Evolutionary conservation across 2,329 filamentous ascomycete species (phyloP).

Genomic region (Microcyclospora pomicola): DNA sequence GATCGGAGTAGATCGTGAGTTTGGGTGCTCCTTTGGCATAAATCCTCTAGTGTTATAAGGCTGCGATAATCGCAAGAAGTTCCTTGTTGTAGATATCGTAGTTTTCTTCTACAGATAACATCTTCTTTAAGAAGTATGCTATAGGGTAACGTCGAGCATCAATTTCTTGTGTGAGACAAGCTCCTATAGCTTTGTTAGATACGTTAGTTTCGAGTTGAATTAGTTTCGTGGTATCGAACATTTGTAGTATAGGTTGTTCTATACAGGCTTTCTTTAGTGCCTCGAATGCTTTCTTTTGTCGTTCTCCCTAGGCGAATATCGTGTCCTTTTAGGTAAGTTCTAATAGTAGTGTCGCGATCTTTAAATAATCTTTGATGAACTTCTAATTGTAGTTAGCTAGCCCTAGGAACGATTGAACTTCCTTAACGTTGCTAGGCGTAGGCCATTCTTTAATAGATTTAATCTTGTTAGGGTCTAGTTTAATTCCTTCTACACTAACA

Average conservation of each 20-base stretch:
- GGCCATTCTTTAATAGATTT: background rate
- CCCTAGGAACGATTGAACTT: background rate
- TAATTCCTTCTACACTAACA: conserved; percentile 10
- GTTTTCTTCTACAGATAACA: no score
- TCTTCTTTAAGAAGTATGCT: conserved; percentile 13
- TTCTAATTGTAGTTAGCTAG: conserved; percentile 7
- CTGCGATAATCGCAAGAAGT: no score
- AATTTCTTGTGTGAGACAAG: background rate
- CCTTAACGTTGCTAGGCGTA: background rate
- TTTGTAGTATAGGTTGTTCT: no score
- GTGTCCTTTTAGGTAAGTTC: conserved; percentile 4
- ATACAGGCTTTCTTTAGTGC: no score
- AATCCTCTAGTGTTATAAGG: no score
- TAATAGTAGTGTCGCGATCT: conserved; percentile 3
- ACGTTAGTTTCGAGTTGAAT: conserved; percentile 2
- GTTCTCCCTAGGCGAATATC: background rate
- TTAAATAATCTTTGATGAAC: conserved; percentile 7
- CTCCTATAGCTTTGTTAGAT: no score
- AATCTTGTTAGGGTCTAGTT: conserved; percentile 6
- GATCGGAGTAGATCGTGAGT: no score
- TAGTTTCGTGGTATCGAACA: conserved; percentile 3
- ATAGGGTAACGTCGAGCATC: conserved; percentile 5
- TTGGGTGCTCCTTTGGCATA: no score
- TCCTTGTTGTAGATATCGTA: no score
- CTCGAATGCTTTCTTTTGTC: no score